Percentiles rank a stretch among this genome's conserved stretches.
Evolutionary conservation across 805 yeast species (phyloP).

Genomic region (Naumovozyma baii): DNA sequence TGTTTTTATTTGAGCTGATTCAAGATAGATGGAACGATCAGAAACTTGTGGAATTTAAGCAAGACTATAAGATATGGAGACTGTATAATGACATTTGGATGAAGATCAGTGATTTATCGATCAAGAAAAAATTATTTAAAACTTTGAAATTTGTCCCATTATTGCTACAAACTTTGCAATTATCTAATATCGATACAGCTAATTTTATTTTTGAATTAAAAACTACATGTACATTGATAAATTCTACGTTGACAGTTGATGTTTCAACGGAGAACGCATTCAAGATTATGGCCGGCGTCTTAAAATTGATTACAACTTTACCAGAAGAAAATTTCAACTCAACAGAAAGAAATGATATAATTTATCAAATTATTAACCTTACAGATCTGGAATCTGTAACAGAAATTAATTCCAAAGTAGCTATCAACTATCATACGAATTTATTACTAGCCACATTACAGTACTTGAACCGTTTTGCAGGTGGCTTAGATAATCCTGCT

Average conservation of each 20-base stretch:
- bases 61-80: conserved; percentile 39
- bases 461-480: conserved; percentile 5
- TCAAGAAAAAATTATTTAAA: conserved; percentile 35
- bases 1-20: conserved; percentile 49
- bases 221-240: conserved; percentile 15
- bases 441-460: conserved; percentile 17
- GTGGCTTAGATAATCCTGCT: background rate
- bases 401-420: conserved; percentile 12
- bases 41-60: conserved; percentile 36
- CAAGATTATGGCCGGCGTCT: conserved; percentile 14
- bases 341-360: conserved; percentile 4
- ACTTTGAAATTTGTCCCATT: conserved; percentile 33
- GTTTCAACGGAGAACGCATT: conserved; percentile 19
- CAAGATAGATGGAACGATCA: conserved; percentile 50
- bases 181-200: conserved; percentile 2
- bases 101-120: conserved; percentile 18
- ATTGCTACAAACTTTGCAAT: conserved; percentile 14
- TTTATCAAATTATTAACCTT: conserved; percentile 15
- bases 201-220: conserved; percentile 10
- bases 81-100: conserved; percentile 38
- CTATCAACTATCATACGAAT: conserved; percentile 14
- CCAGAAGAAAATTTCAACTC: background rate
- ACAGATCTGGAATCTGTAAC: conserved; percentile 13
- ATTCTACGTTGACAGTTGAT: conserved; percentile 19
- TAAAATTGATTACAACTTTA: conserved; percentile 8